Evolutionary conservation across 768 basidiomycete genomes (phyloP), one percentile per base, ranked within the genome.

Genomic region (Leucosporidium scottii): DNA sequence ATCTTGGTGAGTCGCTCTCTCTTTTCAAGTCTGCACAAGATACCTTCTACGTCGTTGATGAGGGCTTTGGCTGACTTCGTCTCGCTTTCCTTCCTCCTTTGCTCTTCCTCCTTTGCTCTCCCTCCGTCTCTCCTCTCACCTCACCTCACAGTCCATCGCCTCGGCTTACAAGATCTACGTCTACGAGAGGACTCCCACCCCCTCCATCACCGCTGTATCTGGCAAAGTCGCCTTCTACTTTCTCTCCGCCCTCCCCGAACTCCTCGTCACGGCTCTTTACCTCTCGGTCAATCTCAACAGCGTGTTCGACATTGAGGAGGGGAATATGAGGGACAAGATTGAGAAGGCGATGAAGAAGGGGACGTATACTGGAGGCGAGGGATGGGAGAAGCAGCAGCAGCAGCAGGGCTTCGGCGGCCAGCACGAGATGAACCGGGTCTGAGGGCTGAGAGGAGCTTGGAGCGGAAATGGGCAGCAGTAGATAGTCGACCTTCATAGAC

Each of bases 221-320:
- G 36, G 39, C 44, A 59, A 59, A 21, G 25, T 25, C 15, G 59
- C 36, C 44, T 51, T 61, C 60, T 61, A 61, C 60, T 27, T 49
- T 30, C 49, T 61, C 49, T 61, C 60, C 28, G 47, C 60, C 30
- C 60, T 61, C 18, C 47, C 49, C 48, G 60, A 61, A 18, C 10
- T 18, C 21, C 6, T 61, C 49, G 60, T 30, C 48, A 34, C n/a
- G 21, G 7, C 20, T 7, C 15, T 34, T 28, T 61, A 50, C 49
- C 20, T 61, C 30, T 21, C 30, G 1, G 15, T 50, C 28, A 61
- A 61, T 49, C 27, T 61, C 60, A 51, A 50, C 48, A 49, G 31
- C 28, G 20, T 31, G 28, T 61, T 30, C 21, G 60, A 50, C 18
- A 20, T 61, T 5, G 34, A 13, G 6, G 60, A 36, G 20, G n/a